Base-by-base conservation (phyloP, 306 rosid genomes). In the Acmispon strigosus region DNA sequence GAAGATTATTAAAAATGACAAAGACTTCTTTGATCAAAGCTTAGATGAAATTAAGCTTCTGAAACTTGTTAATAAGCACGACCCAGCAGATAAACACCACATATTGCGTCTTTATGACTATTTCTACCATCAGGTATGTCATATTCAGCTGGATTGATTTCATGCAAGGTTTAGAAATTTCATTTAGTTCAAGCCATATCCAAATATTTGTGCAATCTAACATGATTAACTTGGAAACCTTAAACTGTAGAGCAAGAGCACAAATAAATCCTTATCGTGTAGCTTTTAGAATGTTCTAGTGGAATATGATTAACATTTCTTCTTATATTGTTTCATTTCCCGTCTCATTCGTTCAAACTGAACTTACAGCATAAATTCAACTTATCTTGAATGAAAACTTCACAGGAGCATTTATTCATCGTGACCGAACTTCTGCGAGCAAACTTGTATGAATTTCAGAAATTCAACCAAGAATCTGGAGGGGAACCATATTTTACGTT, bases 11-110 rank as follows among this genome's bases (percentile, higher is more conserved):
- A 95, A 89, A 85, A 95, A 95, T 42, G 99, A 95, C 78, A 95
- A 95, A 78, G 99, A 95, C 67, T 91, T 95, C 13, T 95, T 95
- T 27, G 99, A 95, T 67, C 99, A 95, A 75, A 95, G 99, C 82
- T 83, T 95, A 71, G 99, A 95, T 65, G 99, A 95, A 82, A 95
- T 95, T 66, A 95, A 95, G 80, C 97, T 95, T 75, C 80, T 95
- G 48, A 95, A 95, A 89, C 89, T 88, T 47, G 96, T 91, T 78
- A 95, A 95, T 85, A 95, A 91, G 82, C 82, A 91, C 17, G 99
- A 95, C 69, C 97, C 97, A 6, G 86, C 84, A 16, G 96, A 95
- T 79, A 73, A 75, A 75, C 80, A 55, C 60, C 99, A 95, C 77
- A 71, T 95, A 53, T 80, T 95, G 74, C 96, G 99, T 63, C 96